Evolutionary conservation across 2,329 filamentous ascomycete species (phyloP).

Genomic region (Pyricularia sp.): DNA sequence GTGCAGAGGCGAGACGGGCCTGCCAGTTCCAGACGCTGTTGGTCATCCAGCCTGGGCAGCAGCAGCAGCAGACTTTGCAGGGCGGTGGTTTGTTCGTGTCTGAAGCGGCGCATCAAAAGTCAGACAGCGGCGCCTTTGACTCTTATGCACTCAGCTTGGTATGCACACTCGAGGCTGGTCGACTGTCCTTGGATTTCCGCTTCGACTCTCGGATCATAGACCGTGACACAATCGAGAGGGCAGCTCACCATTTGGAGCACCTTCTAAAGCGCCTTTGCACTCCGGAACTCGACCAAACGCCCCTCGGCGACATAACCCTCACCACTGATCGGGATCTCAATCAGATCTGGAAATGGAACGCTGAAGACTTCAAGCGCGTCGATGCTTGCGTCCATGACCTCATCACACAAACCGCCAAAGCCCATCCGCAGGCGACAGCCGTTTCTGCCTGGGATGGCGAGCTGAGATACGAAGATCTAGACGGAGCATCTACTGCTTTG

Average conservation of each 20-base stretch:
- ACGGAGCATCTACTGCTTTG: not conserved
- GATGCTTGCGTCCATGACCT: not conserved
- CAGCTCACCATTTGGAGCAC: not conserved
- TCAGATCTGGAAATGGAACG: not conserved
- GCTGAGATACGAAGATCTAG: not conserved
- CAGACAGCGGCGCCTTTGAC: not conserved
- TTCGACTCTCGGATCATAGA: not conserved
- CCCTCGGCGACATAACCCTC: not conserved
- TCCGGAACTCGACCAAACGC: not conserved
- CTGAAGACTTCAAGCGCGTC: not conserved
- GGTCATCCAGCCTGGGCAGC: not conserved
- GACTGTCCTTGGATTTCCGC: not conserved
- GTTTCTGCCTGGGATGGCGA: not conserved
- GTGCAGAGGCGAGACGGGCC: not conserved
- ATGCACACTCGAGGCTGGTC: not conserved
- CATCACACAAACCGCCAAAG: not conserved
- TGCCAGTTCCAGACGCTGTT: not conserved
- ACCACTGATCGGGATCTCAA: not conserved
- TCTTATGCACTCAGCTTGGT: not conserved
- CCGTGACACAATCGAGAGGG: not conserved
- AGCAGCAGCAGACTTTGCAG: not conserved
- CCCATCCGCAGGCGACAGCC: not conserved
- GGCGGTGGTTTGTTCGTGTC: not conserved
- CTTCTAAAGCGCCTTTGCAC: not conserved
- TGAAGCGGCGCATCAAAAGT: not conserved